Percentiles rank a stretch among this genome's conserved stretches.
Evolutionary conservation across 768 basidiomycete species (phyloP).

Genomic region (Psilocybe sp.): DNA sequence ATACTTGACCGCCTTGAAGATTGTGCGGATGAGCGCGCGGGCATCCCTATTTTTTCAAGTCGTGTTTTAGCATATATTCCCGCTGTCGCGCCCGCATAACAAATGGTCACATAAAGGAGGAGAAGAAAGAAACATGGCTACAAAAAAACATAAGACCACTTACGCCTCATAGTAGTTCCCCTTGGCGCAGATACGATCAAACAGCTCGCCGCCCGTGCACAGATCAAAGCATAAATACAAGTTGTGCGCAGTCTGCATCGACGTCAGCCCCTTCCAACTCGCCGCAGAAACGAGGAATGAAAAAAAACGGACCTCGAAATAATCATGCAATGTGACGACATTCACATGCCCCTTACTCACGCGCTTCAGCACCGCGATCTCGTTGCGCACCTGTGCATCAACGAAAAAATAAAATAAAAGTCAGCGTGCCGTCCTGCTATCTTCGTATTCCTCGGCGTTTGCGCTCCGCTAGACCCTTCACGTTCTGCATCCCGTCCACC

Average conservation of each 20-base stretch:
- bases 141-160: conserved; percentile 15
- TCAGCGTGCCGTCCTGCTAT: too few relatives aligned
- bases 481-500: too few relatives aligned
- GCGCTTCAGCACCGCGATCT: conserved; percentile 91
- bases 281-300: too few relatives aligned
- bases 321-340: conserved; percentile 92
- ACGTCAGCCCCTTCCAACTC: too few relatives aligned
- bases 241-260: conserved; percentile 92
- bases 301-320: conserved; percentile 90
- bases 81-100: too few relatives aligned
- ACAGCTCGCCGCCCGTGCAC: conserved; percentile 97
- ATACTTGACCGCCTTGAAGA: conserved; percentile 85
- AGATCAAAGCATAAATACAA: conserved; percentile 94
- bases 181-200: conserved; percentile 97
- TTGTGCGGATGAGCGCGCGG: conserved; percentile 81
- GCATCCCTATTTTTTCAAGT: conserved; percentile 61
- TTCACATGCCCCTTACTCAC: conserved; percentile 89
- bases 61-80: too few relatives aligned
- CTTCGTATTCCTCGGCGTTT: too few relatives aligned
- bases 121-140: too few relatives aligned
- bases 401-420: too few relatives aligned
- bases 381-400: conserved; percentile 79
- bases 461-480: too few relatives aligned
- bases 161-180: conserved; percentile 95
- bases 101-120: too few relatives aligned